A percentile compares a stretch with the other conserved stretches of the same genome.
Conservation (phyloP, 1,284 basidiomycete species). For the Bondarzewia mesenterica region DNA sequence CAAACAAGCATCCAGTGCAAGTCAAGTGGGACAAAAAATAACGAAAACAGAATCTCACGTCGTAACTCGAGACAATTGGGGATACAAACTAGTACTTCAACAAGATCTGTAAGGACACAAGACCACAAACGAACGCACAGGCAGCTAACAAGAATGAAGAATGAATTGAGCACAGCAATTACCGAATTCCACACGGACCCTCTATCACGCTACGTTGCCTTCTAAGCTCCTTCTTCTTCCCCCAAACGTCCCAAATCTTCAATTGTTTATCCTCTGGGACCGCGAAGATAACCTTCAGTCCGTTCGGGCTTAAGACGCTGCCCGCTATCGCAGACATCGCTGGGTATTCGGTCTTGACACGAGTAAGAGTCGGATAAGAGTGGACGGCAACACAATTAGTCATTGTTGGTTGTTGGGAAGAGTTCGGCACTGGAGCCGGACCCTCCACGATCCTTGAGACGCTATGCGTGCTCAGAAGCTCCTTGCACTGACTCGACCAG, state of each 20-base stretch:
- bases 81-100: not conserved
- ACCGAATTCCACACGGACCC: constrained; percentile 8
- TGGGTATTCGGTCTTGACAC: constrained; percentile 34
- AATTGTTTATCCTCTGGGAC: constrained; percentile 42
- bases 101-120: too few relatives aligned
- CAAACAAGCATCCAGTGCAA: not conserved
- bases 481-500: constrained; percentile 82
- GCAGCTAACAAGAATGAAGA: too few relatives aligned
- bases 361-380: constrained; percentile 40
- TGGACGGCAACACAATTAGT: constrained; percentile 50
- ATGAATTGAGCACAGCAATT: not conserved
- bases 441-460: constrained; percentile 21
- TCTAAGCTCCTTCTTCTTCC: constrained; percentile 38
- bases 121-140: too few relatives aligned
- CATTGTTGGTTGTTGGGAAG: constrained; percentile 7
- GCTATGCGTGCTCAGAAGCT: constrained; percentile 84
- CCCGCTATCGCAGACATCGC: constrained; percentile 34
- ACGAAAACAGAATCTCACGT: not conserved
- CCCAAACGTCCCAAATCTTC: constrained; percentile 49
- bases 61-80: not conserved
- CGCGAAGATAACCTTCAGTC: constrained; percentile 38
- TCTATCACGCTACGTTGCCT: constrained; percentile 26
- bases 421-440: constrained; percentile 8
- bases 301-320: constrained; percentile 38
- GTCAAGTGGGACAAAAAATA: not conserved